A percentile compares a stretch with the other conserved stretches of the same genome.
Evolutionary conservation across 495 filamentous ascomycete species (phyloP).

Genomic region (Penicillium cosmopolitanum): DNA sequence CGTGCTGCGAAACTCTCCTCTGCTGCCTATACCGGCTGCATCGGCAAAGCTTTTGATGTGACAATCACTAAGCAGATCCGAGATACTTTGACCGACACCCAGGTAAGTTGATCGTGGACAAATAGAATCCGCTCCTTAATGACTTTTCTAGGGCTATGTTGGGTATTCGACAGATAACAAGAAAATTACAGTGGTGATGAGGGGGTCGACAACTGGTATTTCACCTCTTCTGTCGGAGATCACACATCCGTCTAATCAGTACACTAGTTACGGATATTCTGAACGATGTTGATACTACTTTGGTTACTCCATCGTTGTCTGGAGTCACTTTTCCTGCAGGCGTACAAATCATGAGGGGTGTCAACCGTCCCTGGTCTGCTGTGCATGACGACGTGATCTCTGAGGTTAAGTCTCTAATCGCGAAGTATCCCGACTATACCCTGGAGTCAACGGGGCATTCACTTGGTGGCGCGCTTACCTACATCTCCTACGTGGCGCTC

Average conservation of each 20-base stretch:
- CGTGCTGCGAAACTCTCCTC: slow-evolving; percentile 41
- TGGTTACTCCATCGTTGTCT: slow-evolving; percentile 35
- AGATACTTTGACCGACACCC: slow-evolving; percentile 30
- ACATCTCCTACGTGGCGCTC: slow-evolving; percentile 39
- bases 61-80: slow-evolving; percentile 37
- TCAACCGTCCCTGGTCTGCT: slow-evolving; percentile 34
- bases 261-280: slow-evolving; percentile 28
- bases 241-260: not conserved
- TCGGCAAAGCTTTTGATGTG: slow-evolving; percentile 34
- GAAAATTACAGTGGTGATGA: slow-evolving; percentile 38
- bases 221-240: not conserved
- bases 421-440: slow-evolving; percentile 33
- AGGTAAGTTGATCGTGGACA: slow-evolving; percentile 16
- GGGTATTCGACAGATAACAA: slow-evolving; percentile 34
- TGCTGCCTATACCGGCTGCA: slow-evolving; percentile 37
- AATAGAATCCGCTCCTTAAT: not conserved
- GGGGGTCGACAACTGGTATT: slow-evolving; percentile 35
- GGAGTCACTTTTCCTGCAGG: slow-evolving; percentile 36
- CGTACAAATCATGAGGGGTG: slow-evolving; percentile 35
- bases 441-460: slow-evolving; percentile 41
- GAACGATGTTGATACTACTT: slow-evolving; percentile 39
- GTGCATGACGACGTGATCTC: slow-evolving; percentile 36
- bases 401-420: slow-evolving; percentile 33
- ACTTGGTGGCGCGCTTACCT: slow-evolving; percentile 39
- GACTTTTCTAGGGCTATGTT: slow-evolving; percentile 27